Base-by-base conservation (phyloP, 495 filamentous ascomycete genomes). In the Baudoinia panamericana region DNA sequence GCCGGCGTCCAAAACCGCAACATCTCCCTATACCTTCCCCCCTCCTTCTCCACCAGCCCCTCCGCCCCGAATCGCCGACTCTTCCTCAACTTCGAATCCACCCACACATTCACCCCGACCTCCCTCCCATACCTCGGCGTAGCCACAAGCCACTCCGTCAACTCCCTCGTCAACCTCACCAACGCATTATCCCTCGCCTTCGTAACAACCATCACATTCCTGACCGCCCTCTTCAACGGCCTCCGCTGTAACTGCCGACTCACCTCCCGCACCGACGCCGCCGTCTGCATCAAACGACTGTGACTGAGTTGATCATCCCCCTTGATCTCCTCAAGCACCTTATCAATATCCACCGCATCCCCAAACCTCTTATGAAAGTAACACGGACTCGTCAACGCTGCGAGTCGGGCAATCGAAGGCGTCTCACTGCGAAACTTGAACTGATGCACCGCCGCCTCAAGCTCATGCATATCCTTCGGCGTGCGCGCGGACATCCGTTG, bases 341-440 rank as follows among this genome's bases (percentile, higher is more conserved):
- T 92, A 40, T 92, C 82, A 30, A 95, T 80, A 59, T 97, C 86
- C 46, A 97, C 83, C 6, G 86, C 86, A 56, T 93, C 84, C 43
- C 94, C 90, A 56, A 97, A 96, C 28, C 85, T 73, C 61, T 87
- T 80, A 61, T 97, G 90, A 69, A 94, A 96, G 62, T 88, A 96
- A 62, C 92, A 96, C 0, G 90, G 90, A 26, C 84, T 92, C 54
- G 88, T 79, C 18, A 95, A 63, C 4, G 71, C 66, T 13, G 72
- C 66, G 16, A 72, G 21, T 2, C 48, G 37, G 15, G 43, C 48
- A n/a, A 46, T 46, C 15, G 27, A 39, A 72, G 0, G 73, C 41
- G 23, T 59, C 22, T 51, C 41, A 10, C 40, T 46, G 12, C 39
- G 31, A 2, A 54, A 36, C 7, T 54, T 29, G 34, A 48, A 46